Evolutionary conservation across 2,329 filamentous ascomycete genomes (phyloP).

Genomic region (Ceratocystis variospora): DNA sequence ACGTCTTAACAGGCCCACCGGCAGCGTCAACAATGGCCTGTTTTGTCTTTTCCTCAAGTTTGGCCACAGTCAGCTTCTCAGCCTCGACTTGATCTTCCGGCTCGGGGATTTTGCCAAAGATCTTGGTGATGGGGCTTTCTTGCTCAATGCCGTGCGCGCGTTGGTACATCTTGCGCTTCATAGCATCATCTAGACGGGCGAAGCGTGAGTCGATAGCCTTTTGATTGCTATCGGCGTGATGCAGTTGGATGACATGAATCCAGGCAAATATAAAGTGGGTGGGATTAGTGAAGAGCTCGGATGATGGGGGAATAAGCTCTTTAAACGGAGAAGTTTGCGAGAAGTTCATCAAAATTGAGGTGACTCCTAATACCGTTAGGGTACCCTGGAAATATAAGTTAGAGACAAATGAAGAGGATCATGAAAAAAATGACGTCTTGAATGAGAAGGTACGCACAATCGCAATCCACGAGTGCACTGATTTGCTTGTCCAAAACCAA

Average conservation of each 20-base stretch:
- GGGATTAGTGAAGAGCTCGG: constrained; percentile 56
- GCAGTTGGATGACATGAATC: constrained; percentile 60
- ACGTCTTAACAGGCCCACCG: neutral
- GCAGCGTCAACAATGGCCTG: constrained; percentile 18
- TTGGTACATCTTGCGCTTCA: constrained; percentile 74
- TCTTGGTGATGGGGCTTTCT: constrained; percentile 39
- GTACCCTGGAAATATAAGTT: constrained; percentile 37
- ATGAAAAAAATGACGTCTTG: neutral
- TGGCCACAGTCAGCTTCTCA: constrained; percentile 21
- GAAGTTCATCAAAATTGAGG: constrained; percentile 68
- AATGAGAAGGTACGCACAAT: constrained; percentile 43
- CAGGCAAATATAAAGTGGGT: constrained; percentile 51
- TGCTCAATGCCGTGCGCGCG: constrained; percentile 70
- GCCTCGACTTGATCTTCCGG: constrained; percentile 29
- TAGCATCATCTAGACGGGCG: constrained; percentile 66
- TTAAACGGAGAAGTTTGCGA: constrained; percentile 62
- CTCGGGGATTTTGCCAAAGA: constrained; percentile 28
- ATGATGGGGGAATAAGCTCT: constrained; percentile 60
- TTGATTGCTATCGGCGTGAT: constrained; percentile 56
- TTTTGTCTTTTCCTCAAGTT: constrained; percentile 12
- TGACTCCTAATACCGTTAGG: constrained; percentile 52
- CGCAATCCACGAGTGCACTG: constrained; percentile 69
- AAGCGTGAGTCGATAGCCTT: constrained; percentile 58
- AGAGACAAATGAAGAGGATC: neutral
- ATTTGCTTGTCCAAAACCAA: constrained; percentile 67